Evolutionary conservation across 1,284 basidiomycete genomes (phyloP), one percentile per base, ranked within the genome.

Genomic region (Fereydounia khargensis): DNA sequence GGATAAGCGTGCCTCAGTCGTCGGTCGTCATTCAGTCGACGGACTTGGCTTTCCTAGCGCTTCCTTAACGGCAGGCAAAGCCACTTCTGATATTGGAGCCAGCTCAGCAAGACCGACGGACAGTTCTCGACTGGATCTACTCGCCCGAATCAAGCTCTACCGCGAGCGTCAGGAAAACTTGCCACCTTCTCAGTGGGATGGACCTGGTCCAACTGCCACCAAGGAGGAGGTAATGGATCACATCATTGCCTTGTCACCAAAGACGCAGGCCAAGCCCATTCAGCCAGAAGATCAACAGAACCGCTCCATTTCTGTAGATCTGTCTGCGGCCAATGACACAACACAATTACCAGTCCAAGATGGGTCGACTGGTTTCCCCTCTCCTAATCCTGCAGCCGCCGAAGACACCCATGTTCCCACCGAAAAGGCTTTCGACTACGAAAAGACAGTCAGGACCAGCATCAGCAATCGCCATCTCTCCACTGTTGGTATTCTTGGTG

Each of bases 141-240:
- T 70, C 17, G 65, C 65, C 16, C 51, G 52, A 35, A 70, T 70
- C 59, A 70, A 70, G 45, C 43, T 68, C 17, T 70, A 70, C 31
- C 43, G 67, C 39, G 67, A 68, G 40, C 49, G 65, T 19, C 67
- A 70, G 37, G 65, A 70, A 43, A 65, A 58, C 24, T 47, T 68
- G 13, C 56, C 65, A 1, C 65, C 65, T 6, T 57, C 56, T 10
- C 46, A 60, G 19, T 66, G 63, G 64, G 39, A 47, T 16, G 58
- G 55, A 10, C 59, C 60, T 1, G 59, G 64, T 10, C 60, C 60
- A 7, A 37, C 43, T 9, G 65, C 65, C 22, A 50, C 45, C 27
- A 54, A 54, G n/a, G 47, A 55, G 14, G 56, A 64, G 18, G 58
- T 68, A 17, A 39, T 46, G 8, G 48, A 59, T 20, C 62, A 65